These are phyloP conservation scores for Chrysopogon serrulatus DNA, from an alignment of 176 grass and related monocot genomes.

Conservation along the genomic window DNA sequence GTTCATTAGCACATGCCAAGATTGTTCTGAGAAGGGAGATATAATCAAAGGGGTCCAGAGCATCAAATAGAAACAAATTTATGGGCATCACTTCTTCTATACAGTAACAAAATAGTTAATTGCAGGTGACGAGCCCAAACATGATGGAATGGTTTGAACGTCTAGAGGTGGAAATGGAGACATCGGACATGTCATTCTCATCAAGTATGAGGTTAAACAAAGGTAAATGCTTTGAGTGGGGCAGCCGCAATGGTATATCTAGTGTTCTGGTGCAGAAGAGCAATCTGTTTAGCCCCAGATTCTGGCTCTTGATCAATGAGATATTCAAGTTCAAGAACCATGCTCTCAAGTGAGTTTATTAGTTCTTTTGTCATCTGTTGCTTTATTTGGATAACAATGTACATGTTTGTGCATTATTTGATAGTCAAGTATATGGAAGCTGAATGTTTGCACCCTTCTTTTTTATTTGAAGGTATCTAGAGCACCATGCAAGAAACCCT, in stretches of 20 bases:
- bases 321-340: slow-evolving; percentile 68
- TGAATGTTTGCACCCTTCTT: background rate
- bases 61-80: background rate
- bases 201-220: slow-evolving; percentile 39
- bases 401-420: background rate
- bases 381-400: background rate
- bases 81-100: background rate
- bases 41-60: too few relatives aligned
- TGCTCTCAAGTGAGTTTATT: slow-evolving; percentile 22
- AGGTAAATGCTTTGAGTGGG: slow-evolving; percentile 61
- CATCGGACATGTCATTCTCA: slow-evolving; percentile 74
- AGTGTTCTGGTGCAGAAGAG: slow-evolving; percentile 61
- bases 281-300: slow-evolving; percentile 61
- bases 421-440: background rate
- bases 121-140: slow-evolving; percentile 78
- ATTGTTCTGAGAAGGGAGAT: too few relatives aligned
- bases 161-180: slow-evolving; percentile 69
- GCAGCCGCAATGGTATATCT: slow-evolving; percentile 56
- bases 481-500: slow-evolving; percentile 56
- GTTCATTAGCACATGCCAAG: too few relatives aligned
- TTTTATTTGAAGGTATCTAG: slow-evolving; percentile 42
- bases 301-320: slow-evolving; percentile 65
- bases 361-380: background rate
- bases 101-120: background rate
- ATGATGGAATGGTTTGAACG: slow-evolving; percentile 77